phyloP scores from a whole-genome alignment of 2,329 filamentous ascomycete species.

The Alternaria sp. region DNA sequence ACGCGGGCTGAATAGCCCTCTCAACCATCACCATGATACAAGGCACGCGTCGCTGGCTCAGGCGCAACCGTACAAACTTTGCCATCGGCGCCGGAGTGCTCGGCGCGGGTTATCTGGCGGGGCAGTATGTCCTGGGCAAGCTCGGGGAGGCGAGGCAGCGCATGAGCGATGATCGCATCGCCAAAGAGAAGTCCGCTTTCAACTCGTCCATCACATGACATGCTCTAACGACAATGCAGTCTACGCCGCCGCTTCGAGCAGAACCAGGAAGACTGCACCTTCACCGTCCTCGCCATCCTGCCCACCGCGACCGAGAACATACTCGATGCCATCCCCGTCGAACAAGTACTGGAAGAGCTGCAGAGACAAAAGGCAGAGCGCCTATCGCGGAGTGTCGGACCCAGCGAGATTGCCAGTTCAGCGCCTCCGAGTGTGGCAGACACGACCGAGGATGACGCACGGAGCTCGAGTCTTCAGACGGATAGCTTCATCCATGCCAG shows the following conservation, averaged over 20 bases:
- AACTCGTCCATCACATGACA: too few relatives aligned
- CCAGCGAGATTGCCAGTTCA: conserved; percentile 65
- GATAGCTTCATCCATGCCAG: conserved; percentile 85
- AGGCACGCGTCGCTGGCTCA: conserved; percentile 87
- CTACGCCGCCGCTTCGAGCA: conserved; percentile 95
- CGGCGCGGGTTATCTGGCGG: conserved; percentile 88
- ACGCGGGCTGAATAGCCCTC: conserved; percentile 4
- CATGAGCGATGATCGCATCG: conserved; percentile 94
- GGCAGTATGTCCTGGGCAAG: conserved; percentile 91
- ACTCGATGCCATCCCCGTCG: conserved; percentile 84
- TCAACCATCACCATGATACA: conserved; percentile 60
- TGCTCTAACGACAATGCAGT: conserved; percentile 56
- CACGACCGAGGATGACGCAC: conserved; percentile 74
- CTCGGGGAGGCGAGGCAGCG: conserved; percentile 92
- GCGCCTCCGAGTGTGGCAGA: conserved; percentile 69
- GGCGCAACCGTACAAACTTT: conserved; percentile 87
- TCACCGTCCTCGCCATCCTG: conserved; percentile 93
- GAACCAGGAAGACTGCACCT: conserved; percentile 98
- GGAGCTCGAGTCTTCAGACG: conserved; percentile 77
- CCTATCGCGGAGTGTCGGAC: conserved; percentile 64
- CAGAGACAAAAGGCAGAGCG: conserved; percentile 89
- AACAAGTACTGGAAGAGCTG: conserved; percentile 89
- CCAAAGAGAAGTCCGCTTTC: conserved; percentile 84
- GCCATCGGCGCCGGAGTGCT: conserved; percentile 87
- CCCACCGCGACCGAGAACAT: conserved; percentile 92